These are phyloP conservation scores for Elaeis oleifera DNA, from an alignment of 202 grass and related monocot genomes.

Conservation along the genomic window DNA sequence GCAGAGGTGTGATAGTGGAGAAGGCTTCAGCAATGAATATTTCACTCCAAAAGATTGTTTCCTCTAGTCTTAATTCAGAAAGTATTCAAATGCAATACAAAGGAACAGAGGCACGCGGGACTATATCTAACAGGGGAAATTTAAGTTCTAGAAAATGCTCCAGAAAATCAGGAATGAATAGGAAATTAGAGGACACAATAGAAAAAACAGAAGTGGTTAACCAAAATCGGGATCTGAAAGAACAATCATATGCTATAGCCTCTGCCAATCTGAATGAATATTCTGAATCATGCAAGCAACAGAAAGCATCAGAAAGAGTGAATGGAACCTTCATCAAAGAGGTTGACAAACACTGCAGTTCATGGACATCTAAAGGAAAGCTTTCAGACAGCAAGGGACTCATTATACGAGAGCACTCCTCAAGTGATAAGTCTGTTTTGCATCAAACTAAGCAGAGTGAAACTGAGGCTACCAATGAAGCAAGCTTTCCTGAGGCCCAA, in stretches of 20 bases:
- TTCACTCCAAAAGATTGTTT: conserved; percentile 10
- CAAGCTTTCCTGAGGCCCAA: too few species aligned
- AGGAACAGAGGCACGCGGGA: background rate
- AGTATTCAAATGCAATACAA: background rate
- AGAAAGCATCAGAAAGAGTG: conserved; percentile 24
- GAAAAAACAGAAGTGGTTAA: conserved; percentile 15
- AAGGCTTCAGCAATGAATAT: conserved; percentile 10
- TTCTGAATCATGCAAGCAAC: background rate
- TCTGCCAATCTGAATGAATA: too few species aligned
- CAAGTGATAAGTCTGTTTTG: too few species aligned
- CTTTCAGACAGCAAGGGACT: too few species aligned
- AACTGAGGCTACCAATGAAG: too few species aligned
- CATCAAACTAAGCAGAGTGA: too few species aligned
- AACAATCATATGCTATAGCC: too few species aligned
- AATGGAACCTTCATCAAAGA: background rate
- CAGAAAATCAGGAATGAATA: conserved; percentile 19
- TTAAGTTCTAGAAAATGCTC: conserved; percentile 27
- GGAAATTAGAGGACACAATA: conserved; percentile 10
- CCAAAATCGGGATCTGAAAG: too few species aligned
- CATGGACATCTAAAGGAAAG: too few species aligned
- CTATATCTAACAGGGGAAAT: conserved; percentile 5
- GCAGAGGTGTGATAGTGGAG: conserved; percentile 16
- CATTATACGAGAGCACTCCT: too few species aligned
- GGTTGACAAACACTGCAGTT: too few species aligned
- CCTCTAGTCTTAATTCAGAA: conserved; percentile 3